These are phyloP conservation scores for Sanghuangporus weigelae DNA, from an alignment of 1,284 basidiomycete species.

Conservation along the genomic window DNA sequence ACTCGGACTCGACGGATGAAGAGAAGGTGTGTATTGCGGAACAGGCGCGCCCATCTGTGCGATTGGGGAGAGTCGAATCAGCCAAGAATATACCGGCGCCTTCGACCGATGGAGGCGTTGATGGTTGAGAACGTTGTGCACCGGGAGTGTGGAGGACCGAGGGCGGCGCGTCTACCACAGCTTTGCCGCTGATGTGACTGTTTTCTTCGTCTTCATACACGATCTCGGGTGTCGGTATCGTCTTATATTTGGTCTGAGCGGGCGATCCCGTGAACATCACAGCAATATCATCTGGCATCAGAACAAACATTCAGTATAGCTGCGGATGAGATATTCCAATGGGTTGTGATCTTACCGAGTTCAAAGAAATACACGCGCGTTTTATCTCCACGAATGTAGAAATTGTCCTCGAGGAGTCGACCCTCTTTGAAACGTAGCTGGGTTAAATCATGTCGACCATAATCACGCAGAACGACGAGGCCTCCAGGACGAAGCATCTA, in stretches of 20 bases:
- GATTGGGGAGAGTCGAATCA: not conserved
- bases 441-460: slow-evolving; percentile 91
- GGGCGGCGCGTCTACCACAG: slow-evolving; percentile 16
- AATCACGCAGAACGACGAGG: slow-evolving; percentile 84
- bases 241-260: slow-evolving; percentile 34
- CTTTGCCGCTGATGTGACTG: slow-evolving; percentile 10
- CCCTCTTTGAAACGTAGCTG: slow-evolving; percentile 91
- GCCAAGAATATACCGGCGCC: not conserved
- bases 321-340: not conserved
- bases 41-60: not conserved
- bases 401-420: slow-evolving; percentile 86
- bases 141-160: not conserved
- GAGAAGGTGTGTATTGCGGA: slow-evolving; percentile 35
- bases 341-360: slow-evolving; percentile 44
- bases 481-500: slow-evolving; percentile 91
- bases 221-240: slow-evolving; percentile 30
- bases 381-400: slow-evolving; percentile 91
- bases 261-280: slow-evolving; percentile 68
- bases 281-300: slow-evolving; percentile 68
- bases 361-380: slow-evolving; percentile 97
- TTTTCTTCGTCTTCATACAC: slow-evolving; percentile 35
- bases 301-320: not conserved
- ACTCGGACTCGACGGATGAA: slow-evolving; percentile 32
- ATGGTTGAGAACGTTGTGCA: slow-evolving; percentile 3
- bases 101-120: not conserved